phyloP scores from a whole-genome alignment of 305 asterid genomes.

The Plantago lanceolata region DNA sequence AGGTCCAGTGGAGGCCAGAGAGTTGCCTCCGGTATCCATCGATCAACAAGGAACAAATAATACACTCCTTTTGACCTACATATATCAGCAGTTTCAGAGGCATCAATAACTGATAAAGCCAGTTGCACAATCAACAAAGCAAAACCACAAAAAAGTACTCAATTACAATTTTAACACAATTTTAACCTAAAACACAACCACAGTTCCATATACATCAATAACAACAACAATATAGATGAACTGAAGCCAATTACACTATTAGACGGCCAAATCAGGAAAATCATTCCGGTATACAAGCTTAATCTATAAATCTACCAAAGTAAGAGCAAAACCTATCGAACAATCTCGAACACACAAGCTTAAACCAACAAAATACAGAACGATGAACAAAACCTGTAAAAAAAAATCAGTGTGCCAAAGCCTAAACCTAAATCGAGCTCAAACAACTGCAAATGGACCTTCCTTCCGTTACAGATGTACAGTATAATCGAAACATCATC shows the following conservation, averaged over 20 bases:
- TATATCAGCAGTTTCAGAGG: slow-evolving; percentile 13
- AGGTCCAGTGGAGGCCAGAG: slow-evolving; percentile 42
- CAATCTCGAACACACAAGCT: not conserved
- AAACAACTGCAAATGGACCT: not conserved
- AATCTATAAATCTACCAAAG: too few relatives aligned
- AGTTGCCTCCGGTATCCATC: slow-evolving; percentile 51
- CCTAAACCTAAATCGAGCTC: not conserved
- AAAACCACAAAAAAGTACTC: not conserved
- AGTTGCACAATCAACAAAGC: too few relatives aligned
- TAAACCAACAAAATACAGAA: not conserved
- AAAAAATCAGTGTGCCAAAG: too few relatives aligned
- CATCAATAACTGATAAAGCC: not conserved
- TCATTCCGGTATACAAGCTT: too few relatives aligned
- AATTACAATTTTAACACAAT: not conserved
- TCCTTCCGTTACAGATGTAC: not conserved
- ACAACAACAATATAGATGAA: not conserved
- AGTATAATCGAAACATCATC: not conserved
- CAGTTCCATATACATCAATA: slow-evolving; percentile 6
- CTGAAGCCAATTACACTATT: not conserved
- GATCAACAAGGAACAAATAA: slow-evolving; percentile 2
- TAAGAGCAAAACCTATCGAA: not conserved
- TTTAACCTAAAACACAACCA: slow-evolving; percentile 16
- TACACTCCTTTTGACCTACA: slow-evolving; percentile 6
- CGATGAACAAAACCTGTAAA: not conserved
- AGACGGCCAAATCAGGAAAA: not conserved